phyloP scores from a whole-genome alignment of 108 stramenopile species.

The Skeletonema potamos region DNA sequence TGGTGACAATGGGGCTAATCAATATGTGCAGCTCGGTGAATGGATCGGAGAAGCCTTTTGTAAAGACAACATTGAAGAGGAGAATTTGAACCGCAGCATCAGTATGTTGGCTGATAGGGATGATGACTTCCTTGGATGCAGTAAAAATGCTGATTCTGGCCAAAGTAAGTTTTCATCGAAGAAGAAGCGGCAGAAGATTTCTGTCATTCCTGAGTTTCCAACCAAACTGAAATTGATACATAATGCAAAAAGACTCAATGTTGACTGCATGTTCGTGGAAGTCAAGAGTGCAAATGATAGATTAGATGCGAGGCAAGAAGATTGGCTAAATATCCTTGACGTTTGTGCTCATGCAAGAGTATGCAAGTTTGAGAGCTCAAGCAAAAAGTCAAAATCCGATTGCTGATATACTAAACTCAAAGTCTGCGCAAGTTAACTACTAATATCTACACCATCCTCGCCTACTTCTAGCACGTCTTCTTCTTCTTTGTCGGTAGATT shows the following conservation, averaged over 20 bases:
- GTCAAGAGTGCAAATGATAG: slow-evolving; percentile 85
- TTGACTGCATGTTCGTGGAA: slow-evolving; percentile 79
- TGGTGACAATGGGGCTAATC: background rate
- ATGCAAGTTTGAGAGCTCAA: slow-evolving; percentile 69
- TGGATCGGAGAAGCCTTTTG: slow-evolving; percentile 82
- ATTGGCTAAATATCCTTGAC: slow-evolving; percentile 84
- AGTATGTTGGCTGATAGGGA: slow-evolving; percentile 63
- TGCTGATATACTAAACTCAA: no score
- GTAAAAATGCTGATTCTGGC: slow-evolving; percentile 64
- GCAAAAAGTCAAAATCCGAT: slow-evolving; percentile 4
- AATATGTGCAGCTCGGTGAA: slow-evolving; percentile 67
- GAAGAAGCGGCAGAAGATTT: background rate
- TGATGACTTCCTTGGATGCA: slow-evolving; percentile 80
- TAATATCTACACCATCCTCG: slow-evolving; percentile 12
- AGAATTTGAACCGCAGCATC: background rate
- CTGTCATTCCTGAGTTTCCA: slow-evolving; percentile 36
- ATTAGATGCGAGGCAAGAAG: slow-evolving; percentile 78
- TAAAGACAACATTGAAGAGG: slow-evolving; percentile 23
- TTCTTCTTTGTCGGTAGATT: slow-evolving; percentile 2
- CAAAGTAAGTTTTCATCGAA: slow-evolving; percentile 15
- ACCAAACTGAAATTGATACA: slow-evolving; percentile 45
- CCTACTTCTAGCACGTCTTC: slow-evolving; percentile 32
- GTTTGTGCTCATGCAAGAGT: slow-evolving; percentile 60
- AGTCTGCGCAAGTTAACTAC: background rate
- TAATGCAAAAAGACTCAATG: slow-evolving; percentile 39